Evolutionary conservation across 116 monocot species (phyloP).

Genomic region (Iris pallida): DNA sequence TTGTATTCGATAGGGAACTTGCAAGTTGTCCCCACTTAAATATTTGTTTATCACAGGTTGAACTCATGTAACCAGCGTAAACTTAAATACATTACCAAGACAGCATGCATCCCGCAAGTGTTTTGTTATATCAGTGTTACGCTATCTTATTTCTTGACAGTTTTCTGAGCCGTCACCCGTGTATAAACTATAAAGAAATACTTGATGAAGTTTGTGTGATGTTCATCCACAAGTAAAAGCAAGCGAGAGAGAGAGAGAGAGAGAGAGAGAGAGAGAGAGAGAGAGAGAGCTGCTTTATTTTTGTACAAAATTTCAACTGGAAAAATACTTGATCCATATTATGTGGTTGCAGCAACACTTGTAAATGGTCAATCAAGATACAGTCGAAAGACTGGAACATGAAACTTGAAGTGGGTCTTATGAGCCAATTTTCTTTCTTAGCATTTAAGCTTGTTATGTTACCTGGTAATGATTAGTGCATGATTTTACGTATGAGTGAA

Average conservation of each 20-base stretch:
- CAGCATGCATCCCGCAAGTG: background rate
- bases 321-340: no score
- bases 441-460: no score
- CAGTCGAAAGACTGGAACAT: no score
- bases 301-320: no score
- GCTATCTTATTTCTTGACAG: background rate
- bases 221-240: background rate
- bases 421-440: no score
- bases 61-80: background rate
- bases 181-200: background rate
- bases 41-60: background rate
- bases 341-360: no score
- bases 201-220: background rate
- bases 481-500: no score
- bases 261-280: conserved; percentile 3
- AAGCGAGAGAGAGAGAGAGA: background rate
- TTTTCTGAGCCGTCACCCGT: background rate
- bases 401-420: no score
- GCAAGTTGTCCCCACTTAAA: background rate
- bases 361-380: no score
- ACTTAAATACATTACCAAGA: background rate
- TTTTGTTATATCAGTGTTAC: background rate
- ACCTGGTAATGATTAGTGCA: no score
- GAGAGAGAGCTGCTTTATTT: background rate
- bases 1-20: background rate